Evolutionary conservation across 768 basidiomycete genomes (phyloP).

Genomic region (Rhodocollybia butyracea): DNA sequence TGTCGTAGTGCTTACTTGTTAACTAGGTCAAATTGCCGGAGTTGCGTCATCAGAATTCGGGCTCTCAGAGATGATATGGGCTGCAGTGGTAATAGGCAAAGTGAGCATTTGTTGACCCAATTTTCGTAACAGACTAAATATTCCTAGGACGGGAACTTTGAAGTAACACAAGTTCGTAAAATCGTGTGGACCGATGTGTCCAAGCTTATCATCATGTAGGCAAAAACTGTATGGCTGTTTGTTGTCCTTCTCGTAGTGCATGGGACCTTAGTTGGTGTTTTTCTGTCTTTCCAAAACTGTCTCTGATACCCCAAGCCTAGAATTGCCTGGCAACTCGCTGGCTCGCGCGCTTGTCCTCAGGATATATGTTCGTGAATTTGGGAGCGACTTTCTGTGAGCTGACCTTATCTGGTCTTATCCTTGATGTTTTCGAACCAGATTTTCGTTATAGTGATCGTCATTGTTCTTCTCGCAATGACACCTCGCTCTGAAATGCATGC

Average conservation of each 20-base stretch:
- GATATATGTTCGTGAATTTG: slow-evolving; percentile 85
- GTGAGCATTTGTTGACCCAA: slow-evolving; percentile 28
- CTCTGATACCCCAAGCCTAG: slow-evolving; percentile 19
- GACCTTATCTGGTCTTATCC: neutral
- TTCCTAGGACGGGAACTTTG: no score
- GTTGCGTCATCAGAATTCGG: slow-evolving; percentile 86
- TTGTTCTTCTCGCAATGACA: slow-evolving; percentile 78
- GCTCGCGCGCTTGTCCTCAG: slow-evolving; percentile 71
- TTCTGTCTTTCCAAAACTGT: no score
- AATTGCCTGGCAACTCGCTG: slow-evolving; percentile 74
- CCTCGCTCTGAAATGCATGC: slow-evolving; percentile 70
- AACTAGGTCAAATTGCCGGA: slow-evolving; percentile 73
- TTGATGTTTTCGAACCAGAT: neutral
- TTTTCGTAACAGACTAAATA: slow-evolving; percentile 7
- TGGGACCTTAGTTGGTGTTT: slow-evolving; percentile 54
- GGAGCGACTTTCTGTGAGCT: slow-evolving; percentile 66
- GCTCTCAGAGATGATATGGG: no score
- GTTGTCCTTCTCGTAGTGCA: slow-evolving; percentile 70
- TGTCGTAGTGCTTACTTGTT: slow-evolving; percentile 1
- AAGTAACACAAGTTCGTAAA: no score
- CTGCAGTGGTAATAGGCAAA: no score
- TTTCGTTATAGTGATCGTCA: slow-evolving; percentile 65
- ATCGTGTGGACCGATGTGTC: slow-evolving; percentile 48
- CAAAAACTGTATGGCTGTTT: slow-evolving; percentile 81
- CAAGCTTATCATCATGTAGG: slow-evolving; percentile 32